These are phyloP conservation scores for Arxiozyma heterogenica DNA, from an alignment of 1,139 yeast species.

Conservation along the genomic window DNA sequence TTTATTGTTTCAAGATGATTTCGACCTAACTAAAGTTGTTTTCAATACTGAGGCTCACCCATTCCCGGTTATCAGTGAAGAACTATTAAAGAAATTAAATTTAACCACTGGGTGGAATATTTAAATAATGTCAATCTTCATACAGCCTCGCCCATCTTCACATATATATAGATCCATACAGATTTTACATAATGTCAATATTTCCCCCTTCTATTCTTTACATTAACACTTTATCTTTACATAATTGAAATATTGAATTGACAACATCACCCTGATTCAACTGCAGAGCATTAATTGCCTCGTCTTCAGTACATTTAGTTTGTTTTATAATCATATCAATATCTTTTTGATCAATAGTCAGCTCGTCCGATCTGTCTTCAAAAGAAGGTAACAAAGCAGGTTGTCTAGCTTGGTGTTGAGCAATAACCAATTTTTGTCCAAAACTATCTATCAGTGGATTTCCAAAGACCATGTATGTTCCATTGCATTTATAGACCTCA, in stretches of 20 bases:
- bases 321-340: constrained; percentile 74
- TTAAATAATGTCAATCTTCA: neutral
- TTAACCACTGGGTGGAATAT: constrained; percentile 23
- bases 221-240: neutral
- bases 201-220: too few relatives aligned
- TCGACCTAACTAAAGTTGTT: constrained; percentile 55
- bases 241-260: constrained; percentile 80
- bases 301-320: constrained; percentile 74
- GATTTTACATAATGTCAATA: neutral
- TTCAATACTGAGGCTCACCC: constrained; percentile 95
- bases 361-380: neutral
- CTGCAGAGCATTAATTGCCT: constrained; percentile 82
- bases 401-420: constrained; percentile 48
- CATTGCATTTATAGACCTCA: constrained; percentile 87
- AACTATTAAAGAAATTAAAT: constrained; percentile 9
- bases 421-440: constrained; percentile 70
- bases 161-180: constrained; percentile 1
- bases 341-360: constrained; percentile 36
- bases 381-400: constrained; percentile 25
- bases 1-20: constrained; percentile 65
- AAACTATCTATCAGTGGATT: constrained; percentile 92
- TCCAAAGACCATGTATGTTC: constrained; percentile 91
- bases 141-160: neutral
- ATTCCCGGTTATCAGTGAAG: constrained; percentile 44
- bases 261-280: constrained; percentile 88